A percentile compares a stretch with the other conserved stretches of the same genome.
Conservation (phyloP, 2,329 filamentous ascomycete genomes). For the Aureobasidium melanogenum region DNA sequence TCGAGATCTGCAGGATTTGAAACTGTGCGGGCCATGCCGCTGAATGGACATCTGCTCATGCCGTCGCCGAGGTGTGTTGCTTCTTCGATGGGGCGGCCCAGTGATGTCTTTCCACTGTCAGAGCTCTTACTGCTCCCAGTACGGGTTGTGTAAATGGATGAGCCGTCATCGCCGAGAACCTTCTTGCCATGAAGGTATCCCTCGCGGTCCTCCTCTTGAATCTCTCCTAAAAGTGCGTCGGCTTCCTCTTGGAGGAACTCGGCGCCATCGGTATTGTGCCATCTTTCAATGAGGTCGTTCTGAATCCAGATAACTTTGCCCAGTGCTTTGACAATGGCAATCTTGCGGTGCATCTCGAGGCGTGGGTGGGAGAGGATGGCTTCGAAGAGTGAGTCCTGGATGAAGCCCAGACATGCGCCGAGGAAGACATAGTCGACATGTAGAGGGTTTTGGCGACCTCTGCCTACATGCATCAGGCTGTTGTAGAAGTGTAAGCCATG, state of each 20-base stretch:
- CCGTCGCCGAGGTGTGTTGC: constrained; percentile 4
- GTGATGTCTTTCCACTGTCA: constrained; percentile 6
- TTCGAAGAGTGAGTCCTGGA: constrained; percentile 69
- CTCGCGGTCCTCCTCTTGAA: not conserved
- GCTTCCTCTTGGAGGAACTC: not conserved
- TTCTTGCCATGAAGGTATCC: constrained; percentile 8
- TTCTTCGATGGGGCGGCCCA: constrained; percentile 11
- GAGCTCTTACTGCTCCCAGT: not conserved
- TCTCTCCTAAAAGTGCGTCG: not conserved
- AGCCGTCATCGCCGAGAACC: not conserved
- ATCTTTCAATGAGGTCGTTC: constrained; percentile 78
- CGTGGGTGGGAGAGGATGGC: constrained; percentile 64
- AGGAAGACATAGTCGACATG: constrained; percentile 78
- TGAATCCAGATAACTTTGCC: constrained; percentile 83
- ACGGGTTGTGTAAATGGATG: not conserved
- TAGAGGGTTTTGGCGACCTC: constrained; percentile 60
- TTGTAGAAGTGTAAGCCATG: not conserved
- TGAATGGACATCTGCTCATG: constrained; percentile 7
- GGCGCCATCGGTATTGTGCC: constrained; percentile 43
- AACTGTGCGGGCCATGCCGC: not conserved
- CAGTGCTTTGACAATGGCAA: constrained; percentile 64
- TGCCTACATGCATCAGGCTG: constrained; percentile 72
- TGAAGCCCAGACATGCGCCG: constrained; percentile 61
- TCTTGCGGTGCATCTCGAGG: constrained; percentile 58
- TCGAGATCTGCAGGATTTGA: not conserved